Evolutionary conservation across 495 filamentous ascomycete species (phyloP).

Genomic region (Annulohypoxylon stygium): DNA sequence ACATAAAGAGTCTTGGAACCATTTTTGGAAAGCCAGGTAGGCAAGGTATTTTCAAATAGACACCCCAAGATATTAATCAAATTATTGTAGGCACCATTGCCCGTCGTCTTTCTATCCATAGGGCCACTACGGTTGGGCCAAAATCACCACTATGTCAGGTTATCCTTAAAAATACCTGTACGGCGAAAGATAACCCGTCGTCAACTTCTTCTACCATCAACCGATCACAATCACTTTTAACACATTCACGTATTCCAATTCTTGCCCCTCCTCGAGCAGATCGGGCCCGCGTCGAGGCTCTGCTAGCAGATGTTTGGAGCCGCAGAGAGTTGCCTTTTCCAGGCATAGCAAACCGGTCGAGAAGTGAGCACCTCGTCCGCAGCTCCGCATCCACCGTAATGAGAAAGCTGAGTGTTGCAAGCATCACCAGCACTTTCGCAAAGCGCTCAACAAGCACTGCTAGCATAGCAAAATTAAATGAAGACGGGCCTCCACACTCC

Average conservation of each 20-base stretch:
- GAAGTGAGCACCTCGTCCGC: constrained; percentile 74
- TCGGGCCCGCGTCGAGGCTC: constrained; percentile 79
- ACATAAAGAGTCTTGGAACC: constrained; percentile 79
- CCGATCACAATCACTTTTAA: constrained; percentile 78
- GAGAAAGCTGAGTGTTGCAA: constrained; percentile 82
- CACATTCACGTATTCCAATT: constrained; percentile 70
- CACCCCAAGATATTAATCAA: constrained; percentile 21
- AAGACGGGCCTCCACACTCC: constrained; percentile 39
- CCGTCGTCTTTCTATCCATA: constrained; percentile 83
- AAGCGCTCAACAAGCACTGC: constrained; percentile 64
- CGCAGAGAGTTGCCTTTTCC: constrained; percentile 85
- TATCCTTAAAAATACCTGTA: constrained; percentile 90
- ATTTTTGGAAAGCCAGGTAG: constrained; percentile 75
- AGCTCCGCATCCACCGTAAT: constrained; percentile 82
- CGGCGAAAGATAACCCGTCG: constrained; percentile 66
- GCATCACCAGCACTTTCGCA: constrained; percentile 72
- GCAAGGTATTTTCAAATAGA: neutral
- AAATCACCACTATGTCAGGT: constrained; percentile 76
- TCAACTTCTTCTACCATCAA: constrained; percentile 64
- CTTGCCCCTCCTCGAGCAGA: constrained; percentile 78
- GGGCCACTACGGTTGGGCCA: constrained; percentile 74
- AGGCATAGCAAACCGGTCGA: constrained; percentile 76
- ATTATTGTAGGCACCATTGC: constrained; percentile 69
- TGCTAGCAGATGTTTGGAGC: constrained; percentile 86
- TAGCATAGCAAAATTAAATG: constrained; percentile 33